Evolutionary conservation across 495 filamentous ascomycete species (phyloP).

Genomic region (Diplogelasinospora grovesii): DNA sequence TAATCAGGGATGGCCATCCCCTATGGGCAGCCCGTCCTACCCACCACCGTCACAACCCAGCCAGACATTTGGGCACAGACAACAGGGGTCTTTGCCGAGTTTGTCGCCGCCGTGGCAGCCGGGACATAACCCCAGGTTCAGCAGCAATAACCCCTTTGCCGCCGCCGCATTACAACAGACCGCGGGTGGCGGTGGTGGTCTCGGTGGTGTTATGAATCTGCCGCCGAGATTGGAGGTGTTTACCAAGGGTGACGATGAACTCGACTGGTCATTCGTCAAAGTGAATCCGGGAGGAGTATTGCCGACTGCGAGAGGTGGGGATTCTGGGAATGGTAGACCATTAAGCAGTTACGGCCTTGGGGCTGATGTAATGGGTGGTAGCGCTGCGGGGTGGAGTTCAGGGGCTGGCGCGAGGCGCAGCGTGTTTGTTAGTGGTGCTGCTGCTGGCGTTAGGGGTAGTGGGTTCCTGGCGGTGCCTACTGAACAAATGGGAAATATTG

Average conservation of each 20-base stretch:
- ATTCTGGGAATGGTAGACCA: conserved; percentile 25
- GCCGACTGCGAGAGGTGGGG: conserved; percentile 5
- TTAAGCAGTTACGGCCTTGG: conserved; percentile 47
- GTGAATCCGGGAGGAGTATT: conserved; percentile 25
- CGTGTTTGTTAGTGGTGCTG: conserved; percentile 58
- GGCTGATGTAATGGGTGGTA: conserved; percentile 28
- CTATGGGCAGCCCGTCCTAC: conserved; percentile 6
- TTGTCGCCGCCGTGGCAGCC: conserved; percentile 4
- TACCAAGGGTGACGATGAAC: conserved; percentile 72
- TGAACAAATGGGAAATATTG: conserved; percentile 5
- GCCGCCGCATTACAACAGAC: no score
- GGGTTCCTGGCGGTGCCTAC: conserved; percentile 75
- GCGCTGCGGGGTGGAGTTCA: conserved; percentile 31
- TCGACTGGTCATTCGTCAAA: conserved; percentile 71
- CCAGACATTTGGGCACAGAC: conserved; percentile 12
- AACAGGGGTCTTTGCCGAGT: conserved; percentile 13
- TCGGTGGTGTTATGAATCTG: conserved; percentile 33
- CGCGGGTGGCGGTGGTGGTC: neutral
- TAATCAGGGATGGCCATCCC: no score
- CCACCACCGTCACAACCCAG: conserved; percentile 6
- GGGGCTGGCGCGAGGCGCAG: conserved; percentile 40
- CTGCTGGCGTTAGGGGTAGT: conserved; percentile 70
- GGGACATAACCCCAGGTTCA: conserved; percentile 30
- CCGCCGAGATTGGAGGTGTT: conserved; percentile 69
- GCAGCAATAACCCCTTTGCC: conserved; percentile 49